Percentiles rank a stretch among this genome's conserved stretches.
Conservation (phyloP, 371 early-diverging fungal genomes). For the Mortierella polycephala region DNA sequence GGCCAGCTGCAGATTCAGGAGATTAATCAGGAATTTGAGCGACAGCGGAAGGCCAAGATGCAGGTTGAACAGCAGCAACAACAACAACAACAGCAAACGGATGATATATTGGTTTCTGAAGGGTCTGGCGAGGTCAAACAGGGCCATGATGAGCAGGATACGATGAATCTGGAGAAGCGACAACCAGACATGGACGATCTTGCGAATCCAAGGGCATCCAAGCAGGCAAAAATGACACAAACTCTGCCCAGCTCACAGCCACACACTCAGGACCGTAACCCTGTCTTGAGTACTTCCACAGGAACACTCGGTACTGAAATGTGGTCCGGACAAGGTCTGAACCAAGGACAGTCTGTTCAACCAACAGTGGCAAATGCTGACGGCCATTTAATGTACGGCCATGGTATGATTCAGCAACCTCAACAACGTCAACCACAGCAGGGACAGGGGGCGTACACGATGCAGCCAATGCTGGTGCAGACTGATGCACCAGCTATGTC, state of each 20-base stretch:
- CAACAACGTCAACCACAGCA: conserved; percentile 18
- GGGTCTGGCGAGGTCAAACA: background rate
- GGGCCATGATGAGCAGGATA: background rate
- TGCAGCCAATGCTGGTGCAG: conserved; percentile 21
- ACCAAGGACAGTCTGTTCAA: background rate
- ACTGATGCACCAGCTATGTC: background rate
- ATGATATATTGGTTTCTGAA: background rate
- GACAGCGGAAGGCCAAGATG: conserved; percentile 36
- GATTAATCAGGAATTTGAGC: conserved; percentile 49
- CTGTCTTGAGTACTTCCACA: background rate
- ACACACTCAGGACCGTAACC: background rate
- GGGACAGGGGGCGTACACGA: conserved; percentile 9
- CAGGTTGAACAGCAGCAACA: conserved; percentile 17
- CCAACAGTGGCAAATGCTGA: background rate
- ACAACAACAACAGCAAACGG: background rate
- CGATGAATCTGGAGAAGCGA: conserved; percentile 19
- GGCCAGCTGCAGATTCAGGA: conserved; percentile 46
- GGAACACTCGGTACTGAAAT: background rate
- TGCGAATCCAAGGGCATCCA: conserved; percentile 12
- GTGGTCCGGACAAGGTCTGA: conserved; percentile 11
- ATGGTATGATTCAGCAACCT: conserved; percentile 12
- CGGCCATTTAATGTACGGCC: conserved; percentile 8
- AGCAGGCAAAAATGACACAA: conserved; percentile 21
- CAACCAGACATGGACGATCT: conserved; percentile 13
- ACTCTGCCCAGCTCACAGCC: background rate